phyloP scores from a whole-genome alignment of 768 basidiomycete species.

The Hemileccinum impolitum region DNA sequence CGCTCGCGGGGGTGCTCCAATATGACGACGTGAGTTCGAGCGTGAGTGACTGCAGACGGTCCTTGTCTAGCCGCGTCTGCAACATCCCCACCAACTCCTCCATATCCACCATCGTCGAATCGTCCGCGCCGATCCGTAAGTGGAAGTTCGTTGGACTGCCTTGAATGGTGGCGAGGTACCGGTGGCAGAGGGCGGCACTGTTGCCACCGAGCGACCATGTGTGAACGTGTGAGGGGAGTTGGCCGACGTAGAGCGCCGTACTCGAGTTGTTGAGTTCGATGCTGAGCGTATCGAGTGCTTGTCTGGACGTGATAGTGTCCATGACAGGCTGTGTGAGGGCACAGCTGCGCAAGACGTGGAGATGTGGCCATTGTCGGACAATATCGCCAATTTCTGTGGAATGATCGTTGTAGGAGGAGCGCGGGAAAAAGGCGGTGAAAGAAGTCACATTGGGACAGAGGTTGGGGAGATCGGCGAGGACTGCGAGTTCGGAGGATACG shows the following conservation, averaged over 20 bases:
- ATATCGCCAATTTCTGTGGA: constrained; percentile 25
- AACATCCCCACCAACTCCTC: constrained; percentile 9
- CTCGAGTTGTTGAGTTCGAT: constrained; percentile 28
- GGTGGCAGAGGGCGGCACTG: constrained; percentile 19
- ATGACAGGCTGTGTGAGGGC: constrained; percentile 21
- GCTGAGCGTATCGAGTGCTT: constrained; percentile 16
- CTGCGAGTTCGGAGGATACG: constrained; percentile 16
- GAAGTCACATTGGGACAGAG: constrained; percentile 26
- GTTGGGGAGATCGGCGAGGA: constrained; percentile 18
- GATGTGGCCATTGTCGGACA: constrained; percentile 18
- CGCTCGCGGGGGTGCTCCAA: constrained; percentile 22
- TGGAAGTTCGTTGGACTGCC: constrained; percentile 16
- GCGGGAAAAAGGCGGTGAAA: constrained; percentile 25
- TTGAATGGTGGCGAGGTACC: constrained; percentile 19
- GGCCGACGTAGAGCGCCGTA: constrained; percentile 17
- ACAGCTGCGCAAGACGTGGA: constrained; percentile 17
- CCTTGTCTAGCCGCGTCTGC: constrained; percentile 12
- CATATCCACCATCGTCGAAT: constrained; percentile 20
- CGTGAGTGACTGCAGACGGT: constrained; percentile 7
- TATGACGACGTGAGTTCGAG: constrained; percentile 28
- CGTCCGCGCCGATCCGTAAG: constrained; percentile 25
- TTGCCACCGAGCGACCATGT: constrained; percentile 24
- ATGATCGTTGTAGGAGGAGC: constrained; percentile 26
- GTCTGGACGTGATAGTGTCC: constrained; percentile 13
- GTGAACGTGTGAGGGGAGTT: constrained; percentile 14